phyloP scores from a whole-genome alignment of 2,329 filamentous ascomycete species.

The Aspergillus jensenii region DNA sequence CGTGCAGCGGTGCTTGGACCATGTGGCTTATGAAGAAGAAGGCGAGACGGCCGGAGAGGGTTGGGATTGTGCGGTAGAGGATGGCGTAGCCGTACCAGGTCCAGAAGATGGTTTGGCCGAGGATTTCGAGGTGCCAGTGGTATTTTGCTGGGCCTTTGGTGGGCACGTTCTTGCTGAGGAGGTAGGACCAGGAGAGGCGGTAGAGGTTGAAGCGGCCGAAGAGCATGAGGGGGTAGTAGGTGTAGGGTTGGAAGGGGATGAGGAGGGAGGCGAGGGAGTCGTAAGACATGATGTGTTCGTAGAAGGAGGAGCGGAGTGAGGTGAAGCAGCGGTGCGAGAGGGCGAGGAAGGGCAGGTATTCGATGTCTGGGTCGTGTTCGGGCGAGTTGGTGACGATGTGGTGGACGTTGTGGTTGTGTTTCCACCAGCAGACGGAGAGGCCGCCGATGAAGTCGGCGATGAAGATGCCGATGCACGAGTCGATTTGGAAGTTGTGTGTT shows the following conservation, averaged over 20 bases:
- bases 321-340: constrained; percentile 79
- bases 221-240: constrained; percentile 77
- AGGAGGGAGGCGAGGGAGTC: background rate
- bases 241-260: constrained; percentile 65
- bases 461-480: constrained; percentile 81
- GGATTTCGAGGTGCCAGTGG: constrained; percentile 74
- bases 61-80: constrained; percentile 69
- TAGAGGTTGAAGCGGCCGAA: constrained; percentile 88
- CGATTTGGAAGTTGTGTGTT: constrained; percentile 79
- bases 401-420: constrained; percentile 90
- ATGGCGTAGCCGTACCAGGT: constrained; percentile 77
- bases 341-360: constrained; percentile 83
- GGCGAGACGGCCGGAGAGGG: constrained; percentile 63
- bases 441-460: constrained; percentile 87
- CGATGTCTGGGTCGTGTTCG: constrained; percentile 93
- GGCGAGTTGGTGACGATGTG: constrained; percentile 93
- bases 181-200: constrained; percentile 74
- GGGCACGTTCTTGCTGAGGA: constrained; percentile 67
- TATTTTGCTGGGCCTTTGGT: constrained; percentile 74
- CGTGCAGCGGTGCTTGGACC: constrained; percentile 75
- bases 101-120: constrained; percentile 78
- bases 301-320: constrained; percentile 73
- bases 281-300: constrained; percentile 50
- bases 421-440: constrained; percentile 93
- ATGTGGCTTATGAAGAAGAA: constrained; percentile 79